These are phyloP conservation scores for Colletotrichum tofieldiae DNA, from an alignment of 2,329 filamentous ascomycete genomes.

Conservation along the genomic window DNA sequence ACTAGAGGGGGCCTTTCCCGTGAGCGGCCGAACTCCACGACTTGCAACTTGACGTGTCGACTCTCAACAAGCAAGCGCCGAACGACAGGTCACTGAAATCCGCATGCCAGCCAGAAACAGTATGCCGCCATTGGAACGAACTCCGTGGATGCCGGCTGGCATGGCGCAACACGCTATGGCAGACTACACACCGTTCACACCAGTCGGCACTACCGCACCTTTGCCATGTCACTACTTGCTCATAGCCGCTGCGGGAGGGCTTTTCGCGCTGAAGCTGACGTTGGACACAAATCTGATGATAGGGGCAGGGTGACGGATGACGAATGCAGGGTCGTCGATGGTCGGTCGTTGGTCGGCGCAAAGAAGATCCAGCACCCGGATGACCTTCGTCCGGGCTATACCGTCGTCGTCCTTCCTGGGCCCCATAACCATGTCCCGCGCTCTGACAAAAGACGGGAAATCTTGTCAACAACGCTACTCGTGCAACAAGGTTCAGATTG, in stretches of 20 bases:
- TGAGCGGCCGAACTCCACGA: slow-evolving; percentile 3
- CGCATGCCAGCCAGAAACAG: slow-evolving; percentile 4
- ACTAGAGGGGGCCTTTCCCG: slow-evolving; percentile 2
- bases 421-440: slow-evolving; percentile 4
- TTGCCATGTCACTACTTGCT: slow-evolving; percentile 10
- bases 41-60: slow-evolving; percentile 25
- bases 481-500: slow-evolving; percentile 21
- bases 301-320: neutral
- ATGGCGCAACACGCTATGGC: slow-evolving; percentile 8
- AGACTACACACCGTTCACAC: slow-evolving; percentile 20
- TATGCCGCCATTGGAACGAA: slow-evolving; percentile 18
- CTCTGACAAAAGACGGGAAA: slow-evolving; percentile 4
- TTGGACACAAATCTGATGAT: slow-evolving; percentile 17
- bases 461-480: slow-evolving; percentile 24
- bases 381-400: slow-evolving; percentile 3
- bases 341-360: slow-evolving; percentile 24
- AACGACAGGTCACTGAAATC: slow-evolving; percentile 5
- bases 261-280: slow-evolving; percentile 11
- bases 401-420: neutral
- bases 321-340: neutral
- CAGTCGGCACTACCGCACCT: slow-evolving; percentile 31
- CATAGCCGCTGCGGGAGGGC: slow-evolving; percentile 24
- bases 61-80: slow-evolving; percentile 1
- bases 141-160: slow-evolving; percentile 26
- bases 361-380: slow-evolving; percentile 34